Base-by-base conservation (phyloP, 1,284 basidiomycete genomes). In the Apiotrichum laibachii region DNA sequence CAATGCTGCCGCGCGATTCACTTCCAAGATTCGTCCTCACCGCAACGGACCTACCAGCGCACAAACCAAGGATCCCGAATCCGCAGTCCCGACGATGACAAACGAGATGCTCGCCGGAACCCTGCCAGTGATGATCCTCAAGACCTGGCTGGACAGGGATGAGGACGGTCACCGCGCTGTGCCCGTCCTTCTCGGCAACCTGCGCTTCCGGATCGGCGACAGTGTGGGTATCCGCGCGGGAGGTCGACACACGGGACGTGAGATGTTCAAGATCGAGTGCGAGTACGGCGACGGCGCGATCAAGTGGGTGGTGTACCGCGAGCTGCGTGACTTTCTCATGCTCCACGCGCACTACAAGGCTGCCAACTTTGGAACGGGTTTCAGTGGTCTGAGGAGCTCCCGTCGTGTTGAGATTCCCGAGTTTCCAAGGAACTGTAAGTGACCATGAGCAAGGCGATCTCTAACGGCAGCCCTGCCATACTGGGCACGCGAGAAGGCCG, bases 271-370 rank as follows among this genome's bases (percentile, higher is more conserved):
- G 64, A 66, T 79, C 42, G 77, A 84, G 77, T 95, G 94, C 77
- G 91, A 96, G 78, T 98, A 99, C 72, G 95, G 92, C 1, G 93
- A 96, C 66, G 91, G 92, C n/a, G 87, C 88, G 5, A 87, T 88
- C 58, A 87, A 90, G 75, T 99, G 96, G 95, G 92, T 97, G 35
- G 85, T 99, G 48, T 98, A 99, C 78, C 87, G 95, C 55, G 89
- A 95, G 77, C 82, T 97, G 53, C 86, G 91, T 61, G 95, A 99
- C 76, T 97, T 99, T 72, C 67, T 97, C 55, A 88, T 88, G 35
- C 79, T 99, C 19, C 95, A 99, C 72, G 85, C 89, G 0, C 93
- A 97, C 74, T 98, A 97, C 74, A 83, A 89, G 10, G 82, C 96
- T 39, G 89, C 92, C 5, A 93, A 92, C 68, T 84, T 89, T 19